Conservation (phyloP, 352 stramenopile species). For the Pythium phragmitis region DNA sequence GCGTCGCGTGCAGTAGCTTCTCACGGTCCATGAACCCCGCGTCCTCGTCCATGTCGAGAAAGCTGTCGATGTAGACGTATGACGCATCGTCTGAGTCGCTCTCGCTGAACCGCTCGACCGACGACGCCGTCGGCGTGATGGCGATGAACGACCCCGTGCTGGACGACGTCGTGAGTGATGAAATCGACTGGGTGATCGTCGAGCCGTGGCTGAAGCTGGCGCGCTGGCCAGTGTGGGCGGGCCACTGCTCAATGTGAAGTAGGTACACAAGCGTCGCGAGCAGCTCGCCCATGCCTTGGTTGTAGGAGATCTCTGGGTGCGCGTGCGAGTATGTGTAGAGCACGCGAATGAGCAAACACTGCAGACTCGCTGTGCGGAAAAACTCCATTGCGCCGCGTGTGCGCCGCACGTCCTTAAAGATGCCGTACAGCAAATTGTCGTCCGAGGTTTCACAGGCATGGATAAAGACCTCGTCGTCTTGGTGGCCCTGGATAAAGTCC, state of each 20-base stretch:
- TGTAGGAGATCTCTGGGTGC: constrained; percentile 73
- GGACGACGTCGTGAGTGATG: constrained; percentile 17
- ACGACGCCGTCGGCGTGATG: constrained; percentile 21
- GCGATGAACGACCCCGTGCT: constrained; percentile 21
- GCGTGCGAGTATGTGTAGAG: constrained; percentile 69
- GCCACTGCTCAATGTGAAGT: constrained; percentile 66
- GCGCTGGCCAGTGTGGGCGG: neutral
- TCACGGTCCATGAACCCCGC: constrained; percentile 30
- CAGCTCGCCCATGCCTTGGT: constrained; percentile 79
- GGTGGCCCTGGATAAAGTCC: constrained; percentile 27
- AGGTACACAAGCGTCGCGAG: constrained; percentile 71
- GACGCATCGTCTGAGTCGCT: constrained; percentile 55
- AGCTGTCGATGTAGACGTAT: constrained; percentile 74
- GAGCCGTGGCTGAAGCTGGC: neutral
- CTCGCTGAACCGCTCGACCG: constrained; percentile 30
- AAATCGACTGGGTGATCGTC: constrained; percentile 10
- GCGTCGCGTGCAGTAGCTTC: constrained; percentile 39
- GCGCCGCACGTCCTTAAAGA: constrained; percentile 70
- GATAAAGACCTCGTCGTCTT: constrained; percentile 49
- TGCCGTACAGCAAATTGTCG: constrained; percentile 58
- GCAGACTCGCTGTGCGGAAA: constrained; percentile 47
- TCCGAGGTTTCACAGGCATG: constrained; percentile 44
- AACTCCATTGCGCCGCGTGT: constrained; percentile 61
- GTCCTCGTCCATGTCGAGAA: constrained; percentile 51
- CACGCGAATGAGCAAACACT: constrained; percentile 61